These are phyloP conservation scores for Choricystis sp. DNA, from an alignment of 139 green algal genomes.

Conservation along the genomic window DNA sequence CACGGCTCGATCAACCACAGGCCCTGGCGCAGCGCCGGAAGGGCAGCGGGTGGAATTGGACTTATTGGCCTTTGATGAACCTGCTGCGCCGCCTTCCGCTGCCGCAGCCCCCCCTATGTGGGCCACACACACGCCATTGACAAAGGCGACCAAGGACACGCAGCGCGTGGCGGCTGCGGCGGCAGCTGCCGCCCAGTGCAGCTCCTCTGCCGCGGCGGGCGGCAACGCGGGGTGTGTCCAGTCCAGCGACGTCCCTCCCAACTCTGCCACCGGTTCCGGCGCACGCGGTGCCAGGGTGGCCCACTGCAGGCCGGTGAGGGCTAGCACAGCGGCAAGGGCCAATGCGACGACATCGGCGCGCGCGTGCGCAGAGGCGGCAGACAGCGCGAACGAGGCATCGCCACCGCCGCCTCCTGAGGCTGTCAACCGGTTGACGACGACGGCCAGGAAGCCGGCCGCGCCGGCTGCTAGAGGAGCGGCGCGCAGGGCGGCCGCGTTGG, in stretches of 20 bases:
- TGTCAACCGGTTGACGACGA: slow-evolving; percentile 23
- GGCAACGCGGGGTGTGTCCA: slow-evolving; percentile 22
- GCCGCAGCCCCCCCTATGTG: slow-evolving; percentile 12
- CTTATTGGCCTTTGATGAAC: too few species aligned
- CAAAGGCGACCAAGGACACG: slow-evolving; percentile 35
- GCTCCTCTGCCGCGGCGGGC: slow-evolving; percentile 18
- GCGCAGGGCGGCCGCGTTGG: slow-evolving; percentile 13
- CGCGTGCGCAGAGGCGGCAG: slow-evolving; percentile 64
- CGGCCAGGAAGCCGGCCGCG: slow-evolving; percentile 15
- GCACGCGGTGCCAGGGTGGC: slow-evolving; percentile 43
- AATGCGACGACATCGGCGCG: slow-evolving; percentile 76
- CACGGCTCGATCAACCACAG: slow-evolving; percentile 40
- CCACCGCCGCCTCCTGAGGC: too few species aligned
- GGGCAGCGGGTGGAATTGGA: too few species aligned
- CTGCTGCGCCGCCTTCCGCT: too few species aligned
- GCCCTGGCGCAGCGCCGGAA: slow-evolving; percentile 18
- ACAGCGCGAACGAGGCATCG: slow-evolving; percentile 58
- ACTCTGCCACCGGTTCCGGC: slow-evolving; percentile 12
- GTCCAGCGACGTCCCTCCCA: slow-evolving; percentile 16
- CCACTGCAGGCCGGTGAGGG: slow-evolving; percentile 84
- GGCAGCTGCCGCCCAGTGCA: slow-evolving; percentile 16
- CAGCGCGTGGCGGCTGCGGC: slow-evolving; percentile 19
- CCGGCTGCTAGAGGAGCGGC: slow-evolving; percentile 20
- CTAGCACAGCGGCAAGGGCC: slow-evolving; percentile 56
- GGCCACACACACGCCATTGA: slow-evolving; percentile 23